A percentile compares a stretch with the other conserved stretches of the same genome.
phyloP scores from a whole-genome alignment of 2,329 filamentous ascomycete genomes.

The Chaetothyriales sp. region DNA sequence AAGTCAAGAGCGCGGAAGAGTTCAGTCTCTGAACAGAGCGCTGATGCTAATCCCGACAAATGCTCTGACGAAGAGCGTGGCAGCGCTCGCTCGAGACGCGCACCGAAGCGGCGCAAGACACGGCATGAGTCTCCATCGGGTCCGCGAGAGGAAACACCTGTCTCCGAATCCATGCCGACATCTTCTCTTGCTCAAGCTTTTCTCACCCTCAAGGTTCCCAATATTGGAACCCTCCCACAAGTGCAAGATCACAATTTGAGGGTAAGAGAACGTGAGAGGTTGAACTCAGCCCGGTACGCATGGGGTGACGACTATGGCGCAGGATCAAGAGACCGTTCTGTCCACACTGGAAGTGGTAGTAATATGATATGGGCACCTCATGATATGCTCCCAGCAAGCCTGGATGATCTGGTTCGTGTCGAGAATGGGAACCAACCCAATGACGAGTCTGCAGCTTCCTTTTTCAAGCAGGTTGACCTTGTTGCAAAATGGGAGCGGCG shows the following conservation, averaged over 20 bases:
- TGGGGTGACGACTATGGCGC: neutral
- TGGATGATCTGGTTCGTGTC: neutral
- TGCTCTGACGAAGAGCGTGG: neutral
- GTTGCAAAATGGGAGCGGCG: constrained; percentile 4
- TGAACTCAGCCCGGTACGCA: neutral
- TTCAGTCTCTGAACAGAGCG: neutral
- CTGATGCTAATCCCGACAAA: neutral
- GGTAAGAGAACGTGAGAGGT: neutral
- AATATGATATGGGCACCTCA: neutral
- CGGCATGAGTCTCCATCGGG: neutral
- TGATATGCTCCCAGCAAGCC: neutral
- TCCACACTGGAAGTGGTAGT: neutral
- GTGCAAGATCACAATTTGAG: constrained; percentile 8
- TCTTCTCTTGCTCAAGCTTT: constrained; percentile 9
- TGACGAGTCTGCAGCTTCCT: neutral
- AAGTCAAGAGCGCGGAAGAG: neutral
- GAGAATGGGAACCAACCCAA: neutral
- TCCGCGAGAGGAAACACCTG: neutral
- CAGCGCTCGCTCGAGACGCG: neutral
- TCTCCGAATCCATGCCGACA: neutral
- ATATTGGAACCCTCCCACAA: constrained; percentile 7
- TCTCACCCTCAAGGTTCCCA: constrained; percentile 9
- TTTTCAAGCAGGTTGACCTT: neutral
- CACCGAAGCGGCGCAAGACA: constrained; percentile 2
- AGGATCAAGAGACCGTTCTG: too few species aligned